Conservation (phyloP, 805 yeast species). For the Starmerella vitae region DNA sequence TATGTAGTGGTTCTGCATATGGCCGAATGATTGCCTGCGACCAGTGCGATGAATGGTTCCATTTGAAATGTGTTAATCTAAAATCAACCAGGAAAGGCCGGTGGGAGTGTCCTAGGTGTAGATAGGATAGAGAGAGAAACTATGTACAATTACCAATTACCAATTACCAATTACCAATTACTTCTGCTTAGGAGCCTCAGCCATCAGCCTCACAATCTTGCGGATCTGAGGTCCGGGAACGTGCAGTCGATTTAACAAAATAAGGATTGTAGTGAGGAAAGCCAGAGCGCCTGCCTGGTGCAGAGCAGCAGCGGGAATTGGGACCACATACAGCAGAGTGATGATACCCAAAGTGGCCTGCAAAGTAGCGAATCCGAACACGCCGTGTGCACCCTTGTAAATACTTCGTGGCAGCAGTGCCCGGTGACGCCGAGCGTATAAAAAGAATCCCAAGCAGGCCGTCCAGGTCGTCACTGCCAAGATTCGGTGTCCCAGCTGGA, state of each 20-base stretch:
- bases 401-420: conserved; percentile 35
- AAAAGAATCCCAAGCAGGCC: conserved; percentile 54
- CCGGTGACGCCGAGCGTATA: conserved; percentile 49
- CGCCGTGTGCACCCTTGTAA: conserved; percentile 35
- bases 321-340: conserved; percentile 78
- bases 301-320: conserved; percentile 81
- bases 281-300: conserved; percentile 97
- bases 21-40: conserved; percentile 13
- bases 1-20: background rate
- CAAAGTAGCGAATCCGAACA: conserved; percentile 69
- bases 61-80: conserved; percentile 7
- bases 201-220: conserved; percentile 19
- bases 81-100: no score
- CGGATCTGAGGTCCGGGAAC: conserved; percentile 36
- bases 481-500: conserved; percentile 79
- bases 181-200: no score
- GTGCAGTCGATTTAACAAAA: conserved; percentile 44
- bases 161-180: no score
- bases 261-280: conserved; percentile 63
- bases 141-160: no score
- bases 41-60: conserved; percentile 11
- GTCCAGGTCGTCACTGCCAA: conserved; percentile 72
- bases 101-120: background rate
- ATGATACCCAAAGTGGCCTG: conserved; percentile 81
- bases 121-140: no score